Evolutionary conservation across 768 basidiomycete species (phyloP).

Genomic region (Dendrothele bispora): DNA sequence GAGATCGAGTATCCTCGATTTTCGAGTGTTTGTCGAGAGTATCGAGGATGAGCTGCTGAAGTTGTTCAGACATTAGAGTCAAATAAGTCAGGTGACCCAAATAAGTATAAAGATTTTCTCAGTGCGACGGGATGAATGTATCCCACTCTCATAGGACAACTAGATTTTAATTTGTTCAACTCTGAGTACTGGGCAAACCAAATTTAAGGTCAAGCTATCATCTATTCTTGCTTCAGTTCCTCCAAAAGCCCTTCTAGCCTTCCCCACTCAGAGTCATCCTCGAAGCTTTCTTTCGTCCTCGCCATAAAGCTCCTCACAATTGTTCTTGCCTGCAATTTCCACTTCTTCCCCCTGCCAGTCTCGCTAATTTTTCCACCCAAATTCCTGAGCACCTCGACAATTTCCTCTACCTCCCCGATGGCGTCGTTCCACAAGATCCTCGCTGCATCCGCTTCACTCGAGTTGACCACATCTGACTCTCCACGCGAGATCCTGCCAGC

Average conservation of each 20-base stretch:
- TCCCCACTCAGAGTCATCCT: constrained; percentile 86
- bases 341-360: constrained; percentile 46
- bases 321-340: constrained; percentile 86
- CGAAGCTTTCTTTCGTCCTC: constrained; percentile 76
- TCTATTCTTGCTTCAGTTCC: constrained; percentile 50
- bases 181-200: too few species aligned
- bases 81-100: too few species aligned
- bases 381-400: constrained; percentile 80
- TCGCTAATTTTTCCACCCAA: constrained; percentile 67
- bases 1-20: constrained; percentile 69
- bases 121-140: constrained; percentile 11
- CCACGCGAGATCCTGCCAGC: constrained; percentile 64
- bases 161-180: too few species aligned
- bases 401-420: constrained; percentile 75
- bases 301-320: constrained; percentile 89
- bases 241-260: constrained; percentile 64
- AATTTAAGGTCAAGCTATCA: too few species aligned
- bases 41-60: constrained; percentile 81
- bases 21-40: constrained; percentile 54
- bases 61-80: constrained; percentile 79
- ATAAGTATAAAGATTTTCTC: too few species aligned
- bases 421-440: constrained; percentile 69
- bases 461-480: constrained; percentile 38
- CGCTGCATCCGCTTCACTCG: constrained; percentile 38
- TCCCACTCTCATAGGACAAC: too few species aligned